phyloP scores from a whole-genome alignment of 129 eudicot genomes.

The Flaveria trinervia region DNA sequence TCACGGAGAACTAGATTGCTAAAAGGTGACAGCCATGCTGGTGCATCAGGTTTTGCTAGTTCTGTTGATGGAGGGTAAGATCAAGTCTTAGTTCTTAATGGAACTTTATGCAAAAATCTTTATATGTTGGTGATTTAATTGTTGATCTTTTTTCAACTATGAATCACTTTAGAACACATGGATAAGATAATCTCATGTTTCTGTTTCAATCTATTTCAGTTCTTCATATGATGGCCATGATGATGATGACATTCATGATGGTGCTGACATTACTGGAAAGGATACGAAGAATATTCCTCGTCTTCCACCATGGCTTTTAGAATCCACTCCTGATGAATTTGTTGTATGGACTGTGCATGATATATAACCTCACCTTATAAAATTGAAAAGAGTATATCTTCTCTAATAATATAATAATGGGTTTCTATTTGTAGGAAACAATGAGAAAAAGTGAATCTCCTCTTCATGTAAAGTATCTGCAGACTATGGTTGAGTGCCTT shows the following conservation, averaged over 20 bases:
- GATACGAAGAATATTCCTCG: constrained; percentile 51
- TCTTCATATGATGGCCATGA: constrained; percentile 90
- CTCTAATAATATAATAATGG: constrained; percentile 20
- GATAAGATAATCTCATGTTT: constrained; percentile 19
- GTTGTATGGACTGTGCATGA: constrained; percentile 60
- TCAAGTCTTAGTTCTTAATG: constrained; percentile 19
- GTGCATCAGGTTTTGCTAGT: constrained; percentile 58
- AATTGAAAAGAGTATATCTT: constrained; percentile 7
- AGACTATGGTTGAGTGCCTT: constrained; percentile 94
- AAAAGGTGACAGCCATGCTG: constrained; percentile 67
- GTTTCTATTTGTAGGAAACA: constrained; percentile 62
- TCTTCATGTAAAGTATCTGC: constrained; percentile 85
- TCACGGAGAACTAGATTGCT: constrained; percentile 82
- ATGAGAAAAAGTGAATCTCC: constrained; percentile 91
- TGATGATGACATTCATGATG: constrained; percentile 69
- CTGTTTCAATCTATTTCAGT: constrained; percentile 42
- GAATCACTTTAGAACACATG: constrained; percentile 7
- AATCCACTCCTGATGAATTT: constrained; percentile 96
- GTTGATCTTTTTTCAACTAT: constrained; percentile 4
- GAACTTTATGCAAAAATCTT: constrained; percentile 7
- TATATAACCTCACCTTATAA: constrained; percentile 13
- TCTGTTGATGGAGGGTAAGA: constrained; percentile 89
- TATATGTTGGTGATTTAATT: not conserved
- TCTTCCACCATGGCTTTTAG: constrained; percentile 93
- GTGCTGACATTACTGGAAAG: constrained; percentile 62